phyloP scores from a whole-genome alignment of 306 rosid species.

The Inga oerstediana region DNA sequence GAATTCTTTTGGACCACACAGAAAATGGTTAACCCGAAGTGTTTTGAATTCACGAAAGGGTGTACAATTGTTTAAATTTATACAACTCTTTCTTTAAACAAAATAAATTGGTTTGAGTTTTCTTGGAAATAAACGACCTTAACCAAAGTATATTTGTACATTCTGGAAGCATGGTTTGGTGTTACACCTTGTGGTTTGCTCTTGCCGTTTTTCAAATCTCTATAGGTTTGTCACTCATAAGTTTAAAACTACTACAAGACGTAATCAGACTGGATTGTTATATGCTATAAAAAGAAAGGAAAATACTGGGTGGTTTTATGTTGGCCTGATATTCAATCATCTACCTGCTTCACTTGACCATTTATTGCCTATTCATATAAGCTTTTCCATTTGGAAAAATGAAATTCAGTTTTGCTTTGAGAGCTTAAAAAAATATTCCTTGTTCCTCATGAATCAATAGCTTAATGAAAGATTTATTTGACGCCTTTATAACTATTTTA shows the following conservation, averaged over 20 bases:
- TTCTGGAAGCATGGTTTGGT: neutral
- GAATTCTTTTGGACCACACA: conserved; percentile 13
- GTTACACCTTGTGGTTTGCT: neutral
- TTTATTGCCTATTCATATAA: conserved; percentile 19
- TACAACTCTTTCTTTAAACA: neutral
- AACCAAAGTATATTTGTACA: neutral
- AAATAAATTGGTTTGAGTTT: neutral
- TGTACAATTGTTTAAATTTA: conserved; percentile 10
- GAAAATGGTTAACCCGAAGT: neutral
- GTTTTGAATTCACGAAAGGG: neutral
- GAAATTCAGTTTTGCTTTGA: conserved; percentile 6
- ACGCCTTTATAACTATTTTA: neutral
- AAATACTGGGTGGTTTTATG: neutral
- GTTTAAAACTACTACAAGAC: neutral
- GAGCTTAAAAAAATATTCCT: neutral
- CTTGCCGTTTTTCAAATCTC: neutral
- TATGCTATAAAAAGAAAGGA: neutral
- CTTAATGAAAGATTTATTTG: neutral
- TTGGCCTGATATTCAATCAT: neutral
- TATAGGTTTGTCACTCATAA: too few species aligned
- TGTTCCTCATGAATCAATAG: neutral
- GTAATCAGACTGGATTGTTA: neutral
- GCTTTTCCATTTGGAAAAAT: neutral
- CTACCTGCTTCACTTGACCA: conserved; percentile 3
- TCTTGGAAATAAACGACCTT: neutral